Evolutionary conservation across 2,329 filamentous ascomycete genomes (phyloP).

Genomic region (Tympanopsis confertula): DNA sequence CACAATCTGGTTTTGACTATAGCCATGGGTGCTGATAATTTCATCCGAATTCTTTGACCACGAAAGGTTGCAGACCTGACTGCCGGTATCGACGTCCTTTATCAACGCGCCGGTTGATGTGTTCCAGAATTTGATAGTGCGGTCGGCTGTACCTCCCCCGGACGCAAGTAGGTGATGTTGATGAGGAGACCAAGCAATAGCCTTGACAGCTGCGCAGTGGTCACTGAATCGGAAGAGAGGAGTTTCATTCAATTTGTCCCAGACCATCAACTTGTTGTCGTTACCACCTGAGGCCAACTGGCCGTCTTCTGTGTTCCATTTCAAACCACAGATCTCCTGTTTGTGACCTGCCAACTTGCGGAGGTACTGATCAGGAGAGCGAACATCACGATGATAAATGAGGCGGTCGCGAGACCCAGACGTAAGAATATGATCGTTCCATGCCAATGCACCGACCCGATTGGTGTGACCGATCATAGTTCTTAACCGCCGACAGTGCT

Average conservation of each 20-base stretch:
- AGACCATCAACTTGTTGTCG: constrained; percentile 97
- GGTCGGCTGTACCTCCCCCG: constrained; percentile 87
- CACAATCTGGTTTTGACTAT: constrained; percentile 96
- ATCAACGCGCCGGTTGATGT: constrained; percentile 70
- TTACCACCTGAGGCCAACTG: constrained; percentile 93
- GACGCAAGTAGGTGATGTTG: constrained; percentile 89
- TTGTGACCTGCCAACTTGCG: constrained; percentile 85
- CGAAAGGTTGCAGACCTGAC: constrained; percentile 94
- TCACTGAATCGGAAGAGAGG: constrained; percentile 90
- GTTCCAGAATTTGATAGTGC: constrained; percentile 96
- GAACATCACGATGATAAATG: constrained; percentile 92
- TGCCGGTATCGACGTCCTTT: constrained; percentile 89
- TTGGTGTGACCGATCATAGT: constrained; percentile 97
- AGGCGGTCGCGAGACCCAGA: constrained; percentile 86
- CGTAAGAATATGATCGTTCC: constrained; percentile 95
- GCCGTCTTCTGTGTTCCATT: constrained; percentile 93
- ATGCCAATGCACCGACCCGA: constrained; percentile 84
- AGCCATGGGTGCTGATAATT: constrained; percentile 92
- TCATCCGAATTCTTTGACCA: constrained; percentile 98
- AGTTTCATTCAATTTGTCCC: constrained; percentile 89
- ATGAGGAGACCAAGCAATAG: constrained; percentile 95
- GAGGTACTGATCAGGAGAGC: constrained; percentile 81
- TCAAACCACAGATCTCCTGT: constrained; percentile 91
- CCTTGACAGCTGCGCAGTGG: constrained; percentile 91
- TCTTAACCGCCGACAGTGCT: constrained; percentile 69